Base-by-base conservation (phyloP, 2,329 filamentous ascomycete genomes). In the Diaporthe vexans region DNA sequence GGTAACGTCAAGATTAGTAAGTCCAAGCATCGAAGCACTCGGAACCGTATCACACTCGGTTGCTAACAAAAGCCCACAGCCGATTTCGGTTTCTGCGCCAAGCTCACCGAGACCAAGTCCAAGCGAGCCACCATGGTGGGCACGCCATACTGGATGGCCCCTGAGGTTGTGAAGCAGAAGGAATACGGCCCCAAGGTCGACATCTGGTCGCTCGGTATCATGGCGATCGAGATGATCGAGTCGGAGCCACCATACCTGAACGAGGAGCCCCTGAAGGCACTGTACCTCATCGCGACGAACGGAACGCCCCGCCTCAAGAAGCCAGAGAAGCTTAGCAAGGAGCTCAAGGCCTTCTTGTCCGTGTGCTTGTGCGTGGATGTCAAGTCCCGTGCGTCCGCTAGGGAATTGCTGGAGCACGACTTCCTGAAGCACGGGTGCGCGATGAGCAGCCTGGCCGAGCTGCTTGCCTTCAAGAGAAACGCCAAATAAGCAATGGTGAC, bases 181-280 rank as follows among this genome's bases (percentile, higher is more conserved):
- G 96, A 98, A 84, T 99, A 99, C 81, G 97, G 96, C 52, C 94
- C 94, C 81, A 98, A 98, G 88, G 97, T 98, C 76, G 97, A 99
- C 82, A 98, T 98, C 81, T 99, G 97, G 97, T 98, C 95, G 40
- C 88, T 99, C 76, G 97, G 97, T 81, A 99, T 99, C 85, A 99
- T 98, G 97, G 96, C 97, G 33, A 98, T 99, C 81, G 97, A 99
- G 85, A 98, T 99, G 97, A 98, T 98, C 81, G 97, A 99, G 83
- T 97, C 95, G 24, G 97, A 99, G 84, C 97, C 97, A 8, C 97
- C 97, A 0, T 99, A 99, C 83, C 91, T 98, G 51, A 98, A 98
- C 85, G 97, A 98, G 85, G 96, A 98, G 84, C 97, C 97, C 0
- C 90, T 99, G 73, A 98, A 98, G 88, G 97, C 97, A 10, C 90